Evolutionary conservation across 1,284 basidiomycete genomes (phyloP), one percentile per base, ranked within the genome.

Genomic region (Agroathelia rolfsii): DNA sequence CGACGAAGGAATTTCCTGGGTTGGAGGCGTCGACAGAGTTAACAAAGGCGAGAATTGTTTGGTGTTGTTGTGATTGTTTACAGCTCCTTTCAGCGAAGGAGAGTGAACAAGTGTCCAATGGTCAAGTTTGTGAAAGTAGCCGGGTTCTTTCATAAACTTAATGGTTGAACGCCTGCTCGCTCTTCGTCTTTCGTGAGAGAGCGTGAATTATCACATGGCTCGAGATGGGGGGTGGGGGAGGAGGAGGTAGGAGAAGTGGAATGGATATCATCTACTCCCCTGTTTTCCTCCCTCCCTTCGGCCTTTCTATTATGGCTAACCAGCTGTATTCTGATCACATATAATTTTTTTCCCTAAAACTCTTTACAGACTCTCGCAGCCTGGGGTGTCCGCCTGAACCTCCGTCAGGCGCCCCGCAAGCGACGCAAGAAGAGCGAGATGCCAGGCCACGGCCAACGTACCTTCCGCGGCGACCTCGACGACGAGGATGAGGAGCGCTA

Each of bases 351-450:
- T 10, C 28, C 3, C 19, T 30, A 33, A 35, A 23, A 45, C 34
- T 37, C 16, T 21, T 22, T 22, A 13, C 41, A 80, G 78, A 72
- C 76, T 50, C 62, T 81, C 17, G 69, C 74, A 4, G 59, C 71
- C 35, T 80, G 72, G 61, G 79, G 79, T 10, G 73, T 82, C 3
- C 69, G 75, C 11, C 61, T 82, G 4, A 82, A 82, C 44, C 69
- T 77, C 21, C 70, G 79, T 20, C 79, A 81, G 45, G 72, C 69
- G 0, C 76, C 80, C 46, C 64, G 79, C 10, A 74, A 68, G 43
- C 62, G 77, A 10, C 58, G 72, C 38, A 68, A 64, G 48, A 66
- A 64, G 42, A 53, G 56, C n/a, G 53, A 54, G 50, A 48, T 33
- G 21, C 34, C 15, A 51, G 48, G 28, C 51, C 52, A 4, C 42